These are phyloP conservation scores for Lactarius indigo DNA, from an alignment of 768 basidiomycete genomes.

Conservation along the genomic window DNA sequence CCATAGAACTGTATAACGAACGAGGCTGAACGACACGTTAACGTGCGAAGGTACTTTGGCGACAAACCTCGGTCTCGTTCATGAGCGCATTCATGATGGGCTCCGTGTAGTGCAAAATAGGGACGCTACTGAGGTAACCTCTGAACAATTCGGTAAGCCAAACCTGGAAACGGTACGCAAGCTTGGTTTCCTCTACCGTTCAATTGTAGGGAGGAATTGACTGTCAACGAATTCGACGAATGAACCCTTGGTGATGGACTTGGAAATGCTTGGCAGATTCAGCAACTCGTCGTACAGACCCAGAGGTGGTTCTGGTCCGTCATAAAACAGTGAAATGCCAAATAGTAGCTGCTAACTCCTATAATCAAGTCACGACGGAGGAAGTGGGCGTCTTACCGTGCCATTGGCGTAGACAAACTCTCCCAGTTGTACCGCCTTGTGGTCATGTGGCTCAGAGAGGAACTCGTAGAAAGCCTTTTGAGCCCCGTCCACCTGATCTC, in stretches of 20 bases:
- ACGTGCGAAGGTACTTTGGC: neutral
- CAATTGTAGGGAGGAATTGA: neutral
- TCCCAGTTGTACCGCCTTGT: constrained; percentile 3
- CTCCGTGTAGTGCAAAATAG: neutral
- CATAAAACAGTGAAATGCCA: constrained; percentile 5
- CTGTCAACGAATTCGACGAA: constrained; percentile 2
- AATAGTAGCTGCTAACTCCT: neutral
- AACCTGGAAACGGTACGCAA: neutral
- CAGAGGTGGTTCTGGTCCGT: constrained; percentile 7
- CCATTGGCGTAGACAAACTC: neutral
- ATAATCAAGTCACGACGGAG: too few relatives aligned
- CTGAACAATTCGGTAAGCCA: neutral
- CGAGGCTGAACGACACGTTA: neutral
- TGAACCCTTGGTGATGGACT: neutral
- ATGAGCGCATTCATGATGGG: constrained; percentile 2
- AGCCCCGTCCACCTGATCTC: neutral
- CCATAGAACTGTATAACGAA: constrained; percentile 4
- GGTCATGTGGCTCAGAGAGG: neutral
- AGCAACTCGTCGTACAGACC: constrained; percentile 14
- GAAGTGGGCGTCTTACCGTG: neutral
- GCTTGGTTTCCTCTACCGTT: neutral
- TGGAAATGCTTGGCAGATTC: neutral
- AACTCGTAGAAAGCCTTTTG: constrained; percentile 2
- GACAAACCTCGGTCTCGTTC: constrained; percentile 13
- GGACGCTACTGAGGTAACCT: neutral